Evolutionary conservation across 768 basidiomycete species (phyloP), one percentile per base, ranked within the genome.

Genomic region (Suillus placidus): DNA sequence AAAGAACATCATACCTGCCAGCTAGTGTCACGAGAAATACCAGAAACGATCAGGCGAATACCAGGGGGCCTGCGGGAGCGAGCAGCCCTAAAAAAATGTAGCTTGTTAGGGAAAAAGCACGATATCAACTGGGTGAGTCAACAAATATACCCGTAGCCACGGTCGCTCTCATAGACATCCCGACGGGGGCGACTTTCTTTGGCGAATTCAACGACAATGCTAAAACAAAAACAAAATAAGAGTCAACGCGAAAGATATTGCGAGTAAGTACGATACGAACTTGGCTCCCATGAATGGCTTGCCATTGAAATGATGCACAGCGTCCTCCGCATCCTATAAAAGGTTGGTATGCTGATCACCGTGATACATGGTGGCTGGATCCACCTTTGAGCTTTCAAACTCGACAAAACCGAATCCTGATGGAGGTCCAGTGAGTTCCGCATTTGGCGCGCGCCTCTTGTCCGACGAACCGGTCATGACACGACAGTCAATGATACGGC

Each of bases 341-440:
- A 52, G 35, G 6, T 72, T 67, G 68, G 60, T n/a, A 12, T 49
- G 30, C 23, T 37, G n/a, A 72, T 62, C 58, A 61, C 52, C 43
- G 54, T 34, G 12, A 52, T 12, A 58, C 37, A 34, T 12, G 34
- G 42, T 56, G 23, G 63, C 37, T 60, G 56, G 43, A 34, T 60
- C 32, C 49, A 87, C 95, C 80, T 91, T 89, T 23, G 90, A 77
- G 71, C 83, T 92, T 76, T 97, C 97, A 73, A 97, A 99, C 78
- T 99, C 97, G 70, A 98, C 88, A 76, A 99, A 99, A 64, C 95
- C 97, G 72, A 97, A 99, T 13, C 94, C 94, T 94, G 66, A 49
- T 40, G 49, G 3, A 56, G 67, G 65, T 64, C 64, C 58, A 69
- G 69, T 78, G 65, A 75, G 69, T 49, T 57, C 38, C 56, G 64